phyloP scores from a whole-genome alignment of 768 basidiomycete genomes.

The Leccinum barrowsii region DNA sequence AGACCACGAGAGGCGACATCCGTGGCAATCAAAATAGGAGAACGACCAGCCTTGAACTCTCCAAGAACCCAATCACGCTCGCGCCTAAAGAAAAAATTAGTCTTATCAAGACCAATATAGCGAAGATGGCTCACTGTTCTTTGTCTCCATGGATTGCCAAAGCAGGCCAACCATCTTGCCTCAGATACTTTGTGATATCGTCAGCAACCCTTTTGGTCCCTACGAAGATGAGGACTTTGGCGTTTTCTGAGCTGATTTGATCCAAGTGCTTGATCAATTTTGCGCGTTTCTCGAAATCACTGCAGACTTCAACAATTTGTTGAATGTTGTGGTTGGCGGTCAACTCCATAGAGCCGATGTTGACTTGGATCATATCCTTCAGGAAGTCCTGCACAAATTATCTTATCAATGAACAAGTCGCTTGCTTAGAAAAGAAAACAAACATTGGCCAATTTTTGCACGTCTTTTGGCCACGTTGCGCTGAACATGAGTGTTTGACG shows the following conservation, averaged over 20 bases:
- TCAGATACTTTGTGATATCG: constrained; percentile 95
- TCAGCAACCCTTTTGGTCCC: constrained; percentile 97
- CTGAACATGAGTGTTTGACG: constrained; percentile 99
- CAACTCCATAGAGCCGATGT: constrained; percentile 97
- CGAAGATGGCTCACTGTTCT: constrained; percentile 69
- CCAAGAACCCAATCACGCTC: constrained; percentile 99
- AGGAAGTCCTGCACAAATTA: constrained; percentile 72
- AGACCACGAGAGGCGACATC: constrained; percentile 99
- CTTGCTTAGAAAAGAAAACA: constrained; percentile 8
- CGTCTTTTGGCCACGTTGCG: constrained; percentile 99
- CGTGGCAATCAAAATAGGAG: constrained; percentile 96
- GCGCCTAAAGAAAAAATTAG: constrained; percentile 46
- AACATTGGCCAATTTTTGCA: constrained; percentile 93
- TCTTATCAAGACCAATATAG: neutral
- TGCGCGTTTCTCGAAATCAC: constrained; percentile 94
- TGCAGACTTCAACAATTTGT: constrained; percentile 94
- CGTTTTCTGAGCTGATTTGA: constrained; percentile 93
- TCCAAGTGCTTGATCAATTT: constrained; percentile 97
- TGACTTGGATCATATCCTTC: constrained; percentile 95
- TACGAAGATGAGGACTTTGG: constrained; percentile 98
- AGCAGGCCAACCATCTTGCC: constrained; percentile 99
- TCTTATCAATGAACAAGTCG: constrained; percentile 1
- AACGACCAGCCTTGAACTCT: constrained; percentile 98
- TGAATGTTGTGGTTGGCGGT: constrained; percentile 98
- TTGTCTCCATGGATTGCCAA: constrained; percentile 99